These are phyloP conservation scores for Fusarium hainanense DNA, from an alignment of 2,329 filamentous ascomycete genomes.

Conservation along the genomic window DNA sequence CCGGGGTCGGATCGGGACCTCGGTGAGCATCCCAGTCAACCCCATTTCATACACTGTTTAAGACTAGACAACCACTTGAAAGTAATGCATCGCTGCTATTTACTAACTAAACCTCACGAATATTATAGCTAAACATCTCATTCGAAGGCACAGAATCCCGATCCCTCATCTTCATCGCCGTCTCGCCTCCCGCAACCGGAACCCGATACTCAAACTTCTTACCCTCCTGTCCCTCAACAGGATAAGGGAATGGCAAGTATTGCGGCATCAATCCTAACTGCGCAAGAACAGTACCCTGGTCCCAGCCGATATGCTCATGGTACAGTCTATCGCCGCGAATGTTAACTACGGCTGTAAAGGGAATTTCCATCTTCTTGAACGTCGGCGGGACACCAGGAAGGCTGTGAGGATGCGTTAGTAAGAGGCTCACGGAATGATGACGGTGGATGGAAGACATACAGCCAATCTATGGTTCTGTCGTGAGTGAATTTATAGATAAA, in stretches of 20 bases:
- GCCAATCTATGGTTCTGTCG: conserved; percentile 71
- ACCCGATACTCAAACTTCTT: conserved; percentile 47
- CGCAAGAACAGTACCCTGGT: conserved; percentile 71
- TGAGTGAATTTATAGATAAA: conserved; percentile 75
- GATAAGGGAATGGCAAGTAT: conserved; percentile 71
- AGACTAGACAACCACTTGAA: neutral
- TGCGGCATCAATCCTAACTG: conserved; percentile 67
- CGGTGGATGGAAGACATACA: conserved; percentile 59
- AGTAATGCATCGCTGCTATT: neutral
- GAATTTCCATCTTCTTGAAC: conserved; percentile 63
- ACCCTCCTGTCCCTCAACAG: conserved; percentile 51
- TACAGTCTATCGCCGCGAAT: conserved; percentile 72
- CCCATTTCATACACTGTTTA: neutral
- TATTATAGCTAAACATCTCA: conserved; percentile 45
- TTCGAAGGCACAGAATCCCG: conserved; percentile 49
- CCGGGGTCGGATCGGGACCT: neutral
- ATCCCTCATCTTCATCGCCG: conserved; percentile 49
- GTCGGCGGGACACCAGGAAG: conserved; percentile 68
- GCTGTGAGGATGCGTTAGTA: conserved; percentile 24
- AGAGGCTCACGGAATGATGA: rapidly evolving
- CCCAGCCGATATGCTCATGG: conserved; percentile 76
- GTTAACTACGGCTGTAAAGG: conserved; percentile 71
- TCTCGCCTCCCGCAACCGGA: conserved; percentile 49
- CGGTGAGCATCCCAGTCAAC: neutral
- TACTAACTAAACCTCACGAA: conserved; percentile 25